Conservation (phyloP, 345 rosid genomes). For the Psidium guajava region DNA sequence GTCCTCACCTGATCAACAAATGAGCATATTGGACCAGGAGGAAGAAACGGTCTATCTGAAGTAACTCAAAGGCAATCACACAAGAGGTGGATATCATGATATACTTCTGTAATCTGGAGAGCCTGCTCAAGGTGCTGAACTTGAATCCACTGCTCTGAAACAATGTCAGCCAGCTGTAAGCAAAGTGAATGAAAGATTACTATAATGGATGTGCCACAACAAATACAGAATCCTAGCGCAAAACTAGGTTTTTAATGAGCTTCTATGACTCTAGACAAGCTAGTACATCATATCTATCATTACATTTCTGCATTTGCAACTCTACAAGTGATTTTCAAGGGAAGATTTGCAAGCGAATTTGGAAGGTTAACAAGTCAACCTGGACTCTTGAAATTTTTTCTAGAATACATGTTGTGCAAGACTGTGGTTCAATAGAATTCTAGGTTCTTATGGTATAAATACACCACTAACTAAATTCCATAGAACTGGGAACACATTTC, state of each 20-base stretch:
- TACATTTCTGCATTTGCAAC: background rate
- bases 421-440: background rate
- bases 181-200: background rate
- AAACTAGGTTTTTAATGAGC: background rate
- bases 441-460: background rate
- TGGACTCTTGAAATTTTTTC: background rate
- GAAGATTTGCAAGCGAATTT: background rate
- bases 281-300: background rate
- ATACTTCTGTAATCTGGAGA: slow-evolving; percentile 29
- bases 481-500: background rate
- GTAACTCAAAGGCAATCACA: background rate
- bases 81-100: background rate
- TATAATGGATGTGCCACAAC: background rate
- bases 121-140: slow-evolving; percentile 69
- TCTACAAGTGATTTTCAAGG: background rate
- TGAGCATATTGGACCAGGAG: background rate
- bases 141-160: slow-evolving; percentile 63
- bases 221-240: background rate
- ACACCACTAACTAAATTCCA: background rate
- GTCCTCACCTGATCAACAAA: slow-evolving; percentile 23
- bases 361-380: background rate
- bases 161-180: slow-evolving; percentile 40
- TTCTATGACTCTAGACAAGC: background rate
- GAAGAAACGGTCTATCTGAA: background rate
- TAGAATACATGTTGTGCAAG: background rate